Evolutionary conservation across 108 stramenopile genomes (phyloP), one percentile per base, ranked within the genome.

Genomic region (Cylindrotheca fusiformis): DNA sequence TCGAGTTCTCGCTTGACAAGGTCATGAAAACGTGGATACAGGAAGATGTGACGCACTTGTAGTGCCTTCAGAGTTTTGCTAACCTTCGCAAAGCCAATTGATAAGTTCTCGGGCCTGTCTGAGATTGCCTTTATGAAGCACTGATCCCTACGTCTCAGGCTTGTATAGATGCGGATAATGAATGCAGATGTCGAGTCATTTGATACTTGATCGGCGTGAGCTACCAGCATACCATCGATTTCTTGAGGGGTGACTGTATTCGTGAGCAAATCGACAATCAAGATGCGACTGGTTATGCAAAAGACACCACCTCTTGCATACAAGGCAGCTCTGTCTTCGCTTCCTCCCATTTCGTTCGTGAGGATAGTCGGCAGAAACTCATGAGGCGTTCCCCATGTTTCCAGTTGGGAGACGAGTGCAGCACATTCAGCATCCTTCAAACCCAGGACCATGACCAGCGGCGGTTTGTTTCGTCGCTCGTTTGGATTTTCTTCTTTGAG

Each of bases 61-160:
- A 96, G 68, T 2, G 82, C 75, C 69, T 87, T 88, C 61, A 96
- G 68, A 41, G 91, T 76, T 62, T 93, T 91, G 66, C 95, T 93
- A 20, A 96, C 76, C 54, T 86, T 88, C 58, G 85, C 90, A 77
- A 97, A 99, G 3, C 96, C 97, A 0, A 78, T 62, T 10, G 87
- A 50, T 12, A 99, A 63, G 0, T 71, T 50, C 32, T 94, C 95
- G 29, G 97, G 93, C 32, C 90, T 68, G 61, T 98, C 97, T 4
- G 90, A 79, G 63, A 99, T 95, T 12, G 91, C 98, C 70, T 98
- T 98, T 74, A 98, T 72, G 64, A 97, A 98, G 41, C 97, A 96
- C 1, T 45, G 45, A 32, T 66, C 76, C 58, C 63, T 26, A n/a
- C 85, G 85, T 25, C 68, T 72, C 66, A 93, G 87, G 23, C 75